Conservation (phyloP, 192 early-diverging fungal species). For the Geranomyces variabilis region DNA sequence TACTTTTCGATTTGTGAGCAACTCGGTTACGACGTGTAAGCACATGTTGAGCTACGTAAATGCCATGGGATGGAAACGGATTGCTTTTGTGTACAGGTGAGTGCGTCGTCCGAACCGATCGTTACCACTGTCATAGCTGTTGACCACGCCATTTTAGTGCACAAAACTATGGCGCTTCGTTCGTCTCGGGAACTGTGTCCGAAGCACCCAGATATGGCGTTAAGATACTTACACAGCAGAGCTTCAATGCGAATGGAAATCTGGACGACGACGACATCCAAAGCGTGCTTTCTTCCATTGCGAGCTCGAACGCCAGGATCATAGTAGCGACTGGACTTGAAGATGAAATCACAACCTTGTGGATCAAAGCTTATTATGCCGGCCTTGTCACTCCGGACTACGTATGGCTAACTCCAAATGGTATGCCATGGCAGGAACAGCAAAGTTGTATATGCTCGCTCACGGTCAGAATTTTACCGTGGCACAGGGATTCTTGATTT, state of each 20-base stretch:
- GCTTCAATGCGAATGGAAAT: constrained; percentile 4
- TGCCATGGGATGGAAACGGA: background rate
- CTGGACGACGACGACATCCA: background rate
- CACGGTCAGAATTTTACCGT: too few species aligned
- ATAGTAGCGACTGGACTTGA: background rate
- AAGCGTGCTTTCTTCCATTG: background rate
- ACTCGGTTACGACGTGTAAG: background rate
- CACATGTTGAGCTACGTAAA: background rate
- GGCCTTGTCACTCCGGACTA: constrained; percentile 12
- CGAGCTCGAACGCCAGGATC: background rate
- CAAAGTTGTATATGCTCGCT: too few species aligned
- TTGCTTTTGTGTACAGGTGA: background rate
- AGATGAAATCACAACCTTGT: constrained; percentile 8
- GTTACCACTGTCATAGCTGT: background rate
- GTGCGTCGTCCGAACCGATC: background rate
- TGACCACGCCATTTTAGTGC: background rate
- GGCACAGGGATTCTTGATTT: constrained; percentile 1
- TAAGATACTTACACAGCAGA: background rate
- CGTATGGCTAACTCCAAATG: constrained; percentile 8
- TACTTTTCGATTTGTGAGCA: background rate
- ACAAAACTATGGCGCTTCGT: background rate
- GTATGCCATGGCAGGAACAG: background rate
- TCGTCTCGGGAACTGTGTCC: background rate
- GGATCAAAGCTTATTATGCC: background rate
- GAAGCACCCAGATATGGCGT: background rate